Evolutionary conservation across 257 asterid species (phyloP), one percentile per base, ranked within the genome.

Genomic region (Gynochthodes officinalis): DNA sequence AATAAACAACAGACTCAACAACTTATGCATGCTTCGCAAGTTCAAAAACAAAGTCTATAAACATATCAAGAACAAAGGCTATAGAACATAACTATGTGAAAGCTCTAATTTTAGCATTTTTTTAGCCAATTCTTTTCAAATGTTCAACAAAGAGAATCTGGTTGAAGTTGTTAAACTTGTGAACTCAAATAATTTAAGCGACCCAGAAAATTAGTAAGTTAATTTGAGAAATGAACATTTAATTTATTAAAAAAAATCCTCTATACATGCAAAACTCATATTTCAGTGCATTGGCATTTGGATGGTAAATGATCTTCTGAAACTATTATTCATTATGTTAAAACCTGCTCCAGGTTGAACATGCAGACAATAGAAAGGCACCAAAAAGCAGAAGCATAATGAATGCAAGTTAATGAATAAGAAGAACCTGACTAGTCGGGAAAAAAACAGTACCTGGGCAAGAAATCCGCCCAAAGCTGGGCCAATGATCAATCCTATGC

Each of bases 381-480:
- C 55, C 27, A 61, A 54, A 21, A 33, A 37, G 32, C 44, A 43
- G 59, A 27, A 33, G 46, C 12, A 7, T 4, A 30, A 6, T 7
- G 7, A 57, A 58, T 9, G 43, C 12, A 1, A 28, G 18, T 10
- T 19, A 39, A 43, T 21, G 18, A 19, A n/a, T 23, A 44, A 48
- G 28, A n/a, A 8, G 32, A 74, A 0, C 15, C n/a, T 2, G 1
- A 50, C 27, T 28, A 46, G 57, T 27, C 28, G 54, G 13, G 23
- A 13, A 65, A 75, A 63, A 5, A 21, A 48, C 32, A 61, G 52
- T 84, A 93, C 98, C 96, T 89, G 95, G 25, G 97, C 90, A 67
- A 93, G 92, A 73, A 80, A 90, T 37, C 98, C 98, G 72, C 98
- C 98, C 21, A 93, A 74, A 69, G 98, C 98, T 25, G 98, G 98